Percentiles rank a stretch among this genome's conserved stretches.
Evolutionary conservation across 2,329 filamentous ascomycete species (phyloP).

Genomic region (Pezizomycotina sp.): DNA sequence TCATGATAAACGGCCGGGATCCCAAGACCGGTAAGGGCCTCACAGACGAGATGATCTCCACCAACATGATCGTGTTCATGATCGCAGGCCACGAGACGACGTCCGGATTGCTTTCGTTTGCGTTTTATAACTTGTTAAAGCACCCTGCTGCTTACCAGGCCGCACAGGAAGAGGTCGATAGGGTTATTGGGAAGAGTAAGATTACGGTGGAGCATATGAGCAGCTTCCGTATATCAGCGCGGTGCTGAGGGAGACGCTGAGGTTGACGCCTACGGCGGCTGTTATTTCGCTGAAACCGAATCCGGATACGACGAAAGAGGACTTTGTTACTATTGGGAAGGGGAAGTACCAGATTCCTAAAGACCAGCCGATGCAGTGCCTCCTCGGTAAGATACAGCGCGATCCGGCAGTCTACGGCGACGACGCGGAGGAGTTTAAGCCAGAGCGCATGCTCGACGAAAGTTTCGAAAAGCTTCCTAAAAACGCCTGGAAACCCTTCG

Average conservation of each 20-base stretch:
- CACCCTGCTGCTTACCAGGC: conserved; percentile 43
- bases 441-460: conserved; percentile 56
- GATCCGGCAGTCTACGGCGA: conserved; percentile 50
- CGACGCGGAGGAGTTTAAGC: conserved; percentile 48
- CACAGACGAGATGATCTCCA: conserved; percentile 44
- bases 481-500: conserved; percentile 57
- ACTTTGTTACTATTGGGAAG: conserved; percentile 36
- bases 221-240: conserved; percentile 51
- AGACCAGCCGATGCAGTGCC: conserved; percentile 35
- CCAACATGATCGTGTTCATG: conserved; percentile 58
- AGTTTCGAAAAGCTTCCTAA: conserved; percentile 48
- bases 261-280: conserved; percentile 45
- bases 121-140: conserved; percentile 48
- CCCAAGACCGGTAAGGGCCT: conserved; percentile 50
- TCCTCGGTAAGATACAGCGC: conserved; percentile 41
- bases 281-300: conserved; percentile 40
- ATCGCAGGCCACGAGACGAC: conserved; percentile 58
- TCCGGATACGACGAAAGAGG: conserved; percentile 33
- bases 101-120: conserved; percentile 47
- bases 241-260: conserved; percentile 48
- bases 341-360: conserved; percentile 45
- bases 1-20: conserved; percentile 53
- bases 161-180: conserved; percentile 51
- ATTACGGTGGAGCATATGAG: conserved; percentile 44
- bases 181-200: conserved; percentile 42